These are phyloP conservation scores for Microcera coccophila DNA, from an alignment of 2,329 filamentous ascomycete genomes.

Conservation along the genomic window DNA sequence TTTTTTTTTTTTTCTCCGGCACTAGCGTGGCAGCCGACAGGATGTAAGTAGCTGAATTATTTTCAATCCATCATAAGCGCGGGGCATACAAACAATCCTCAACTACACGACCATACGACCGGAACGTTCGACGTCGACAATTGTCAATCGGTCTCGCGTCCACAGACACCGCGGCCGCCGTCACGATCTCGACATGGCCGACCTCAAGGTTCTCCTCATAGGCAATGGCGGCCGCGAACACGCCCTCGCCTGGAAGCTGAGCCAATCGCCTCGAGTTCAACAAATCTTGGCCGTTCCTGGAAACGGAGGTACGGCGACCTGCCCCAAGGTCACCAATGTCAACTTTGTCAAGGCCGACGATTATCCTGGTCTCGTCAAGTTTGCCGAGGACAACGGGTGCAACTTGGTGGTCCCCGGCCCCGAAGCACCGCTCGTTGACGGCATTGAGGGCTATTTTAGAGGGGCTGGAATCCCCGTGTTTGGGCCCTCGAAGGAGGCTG, in stretches of 20 bases:
- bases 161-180: background rate
- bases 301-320: slow-evolving; percentile 78
- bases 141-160: background rate
- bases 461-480: slow-evolving; percentile 73
- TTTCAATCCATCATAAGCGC: no score
- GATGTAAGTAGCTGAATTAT: no score
- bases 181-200: slow-evolving; percentile 23
- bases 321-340: slow-evolving; percentile 71
- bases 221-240: slow-evolving; percentile 95
- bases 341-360: slow-evolving; percentile 66
- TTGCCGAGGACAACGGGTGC: slow-evolving; percentile 68
- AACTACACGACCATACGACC: no score
- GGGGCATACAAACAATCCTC: no score
- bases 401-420: slow-evolving; percentile 87
- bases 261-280: slow-evolving; percentile 74
- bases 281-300: slow-evolving; percentile 70
- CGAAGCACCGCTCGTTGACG: slow-evolving; percentile 89
- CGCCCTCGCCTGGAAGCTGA: slow-evolving; percentile 89
- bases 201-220: slow-evolving; percentile 73
- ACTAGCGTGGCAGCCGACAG: no score
- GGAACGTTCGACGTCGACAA: background rate
- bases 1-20: no score
- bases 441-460: slow-evolving; percentile 80
- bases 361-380: slow-evolving; percentile 70
- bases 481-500: slow-evolving; percentile 79